Percentiles rank a stretch among this genome's conserved stretches.
Evolutionary conservation across 208 protist species (phyloP).

Genomic region (Leishmania braziliensis): DNA sequence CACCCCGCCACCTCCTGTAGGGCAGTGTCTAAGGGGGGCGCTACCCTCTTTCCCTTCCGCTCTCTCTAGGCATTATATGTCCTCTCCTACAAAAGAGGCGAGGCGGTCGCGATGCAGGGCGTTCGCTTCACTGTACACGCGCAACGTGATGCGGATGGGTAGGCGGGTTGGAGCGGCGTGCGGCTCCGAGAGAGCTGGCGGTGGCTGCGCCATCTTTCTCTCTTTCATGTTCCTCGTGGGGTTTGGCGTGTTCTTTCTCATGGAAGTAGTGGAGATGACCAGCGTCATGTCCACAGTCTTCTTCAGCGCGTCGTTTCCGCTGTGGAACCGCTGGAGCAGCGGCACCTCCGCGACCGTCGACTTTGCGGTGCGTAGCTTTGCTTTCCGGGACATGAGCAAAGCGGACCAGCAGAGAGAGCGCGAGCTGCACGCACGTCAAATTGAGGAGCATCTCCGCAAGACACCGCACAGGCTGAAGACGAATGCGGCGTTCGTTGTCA

Average conservation of each 20-base stretch:
- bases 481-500: not conserved
- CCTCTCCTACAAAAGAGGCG: not conserved
- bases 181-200: slow-evolving; percentile 20
- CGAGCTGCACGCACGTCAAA: not conserved
- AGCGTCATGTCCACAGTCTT: not conserved
- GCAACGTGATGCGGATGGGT: slow-evolving; percentile 11
- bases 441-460: not conserved
- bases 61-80: not conserved
- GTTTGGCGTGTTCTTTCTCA: not conserved
- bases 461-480: too few species aligned
- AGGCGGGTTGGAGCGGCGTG: slow-evolving; percentile 9
- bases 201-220: slow-evolving; percentile 9
- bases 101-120: too few species aligned
- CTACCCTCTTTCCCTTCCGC: not conserved
- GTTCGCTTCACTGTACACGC: slow-evolving; percentile 13
- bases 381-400: slow-evolving; percentile 6
- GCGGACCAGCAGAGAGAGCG: slow-evolving; percentile 3
- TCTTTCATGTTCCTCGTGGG: not conserved
- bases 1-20: not conserved
- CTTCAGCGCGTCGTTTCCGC: not conserved
- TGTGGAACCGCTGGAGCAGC: not conserved
- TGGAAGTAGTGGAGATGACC: not conserved
- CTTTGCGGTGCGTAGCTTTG: not conserved
- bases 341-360: not conserved
- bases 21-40: not conserved